A percentile compares a stretch with the other conserved stretches of the same genome.
Evolutionary conservation across 306 rosid genomes (phyloP).

Genomic region (Dalbergia cochinchinensis): DNA sequence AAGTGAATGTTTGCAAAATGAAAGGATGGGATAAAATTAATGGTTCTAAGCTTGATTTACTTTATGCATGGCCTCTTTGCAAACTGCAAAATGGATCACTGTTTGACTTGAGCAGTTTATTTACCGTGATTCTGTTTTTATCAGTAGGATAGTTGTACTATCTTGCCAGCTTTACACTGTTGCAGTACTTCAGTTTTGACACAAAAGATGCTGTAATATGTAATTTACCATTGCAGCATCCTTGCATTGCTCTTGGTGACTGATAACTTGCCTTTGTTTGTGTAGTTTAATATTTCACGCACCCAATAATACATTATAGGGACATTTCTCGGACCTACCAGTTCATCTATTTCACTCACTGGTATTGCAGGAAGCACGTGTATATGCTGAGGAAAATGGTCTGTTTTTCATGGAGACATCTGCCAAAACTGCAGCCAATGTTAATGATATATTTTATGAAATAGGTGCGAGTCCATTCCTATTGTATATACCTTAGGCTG

Average conservation of each 20-base stretch:
- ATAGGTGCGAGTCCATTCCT: slow-evolving; percentile 53
- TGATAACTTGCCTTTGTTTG: slow-evolving; percentile 20
- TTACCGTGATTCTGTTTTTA: slow-evolving; percentile 18
- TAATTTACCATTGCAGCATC: slow-evolving; percentile 16
- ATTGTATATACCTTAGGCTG: slow-evolving; percentile 4
- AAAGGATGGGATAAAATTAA: neutral
- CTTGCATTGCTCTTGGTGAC: slow-evolving; percentile 28
- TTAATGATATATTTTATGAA: slow-evolving; percentile 69
- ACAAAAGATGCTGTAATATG: slow-evolving; percentile 7
- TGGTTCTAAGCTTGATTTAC: slow-evolving; percentile 14
- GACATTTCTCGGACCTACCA: neutral
- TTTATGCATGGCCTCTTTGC: neutral
- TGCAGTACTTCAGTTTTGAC: slow-evolving; percentile 9
- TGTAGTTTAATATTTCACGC: neutral
- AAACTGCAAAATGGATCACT: slow-evolving; percentile 22
- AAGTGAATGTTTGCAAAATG: neutral
- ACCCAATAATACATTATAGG: neutral
- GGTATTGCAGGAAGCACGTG: slow-evolving; percentile 62
- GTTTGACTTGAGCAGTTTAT: slow-evolving; percentile 10
- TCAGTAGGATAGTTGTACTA: slow-evolving; percentile 6
- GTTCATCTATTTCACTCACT: slow-evolving; percentile 35
- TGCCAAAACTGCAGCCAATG: slow-evolving; percentile 69
- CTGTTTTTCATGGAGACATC: slow-evolving; percentile 75
- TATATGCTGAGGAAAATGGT: slow-evolving; percentile 70
- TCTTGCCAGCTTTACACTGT: neutral